Evolutionary conservation across 768 basidiomycete genomes (phyloP).

Genomic region (Auricularia cornea): DNA sequence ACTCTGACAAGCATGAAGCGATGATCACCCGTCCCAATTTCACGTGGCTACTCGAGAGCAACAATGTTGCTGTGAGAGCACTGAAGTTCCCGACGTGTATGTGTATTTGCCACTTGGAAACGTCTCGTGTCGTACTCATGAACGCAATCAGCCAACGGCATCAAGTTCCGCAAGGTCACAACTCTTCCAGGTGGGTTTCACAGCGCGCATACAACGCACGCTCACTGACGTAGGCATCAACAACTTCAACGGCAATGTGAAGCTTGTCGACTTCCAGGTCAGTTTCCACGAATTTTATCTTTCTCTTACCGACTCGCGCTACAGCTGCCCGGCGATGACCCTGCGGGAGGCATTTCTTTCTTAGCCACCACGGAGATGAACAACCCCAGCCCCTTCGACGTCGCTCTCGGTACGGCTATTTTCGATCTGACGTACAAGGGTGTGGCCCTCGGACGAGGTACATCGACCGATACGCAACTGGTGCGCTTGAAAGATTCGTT

Average conservation of each 20-base stretch:
- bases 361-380: constrained; percentile 40
- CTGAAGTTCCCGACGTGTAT: constrained; percentile 45
- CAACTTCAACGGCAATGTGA: constrained; percentile 50
- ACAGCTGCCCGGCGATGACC: constrained; percentile 53
- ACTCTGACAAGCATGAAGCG: constrained; percentile 9
- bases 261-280: constrained; percentile 44
- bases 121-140: neutral
- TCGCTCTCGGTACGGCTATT: constrained; percentile 57
- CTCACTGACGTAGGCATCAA: constrained; percentile 39
- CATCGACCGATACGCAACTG: constrained; percentile 41
- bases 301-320: neutral
- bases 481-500: constrained; percentile 29
- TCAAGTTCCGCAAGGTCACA: constrained; percentile 55
- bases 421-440: constrained; percentile 54
- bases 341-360: constrained; percentile 61
- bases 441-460: constrained; percentile 49
- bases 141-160: constrained; percentile 41
- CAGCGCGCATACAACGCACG: neutral
- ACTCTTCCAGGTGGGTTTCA: constrained; percentile 41
- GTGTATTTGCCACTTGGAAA: neutral
- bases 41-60: constrained; percentile 54
- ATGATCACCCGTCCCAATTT: constrained; percentile 63
- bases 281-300: neutral
- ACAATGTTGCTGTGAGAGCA: constrained; percentile 54
- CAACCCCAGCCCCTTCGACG: constrained; percentile 49